Conservation (phyloP, 805 yeast species). For the Candida mattraensis region DNA sequence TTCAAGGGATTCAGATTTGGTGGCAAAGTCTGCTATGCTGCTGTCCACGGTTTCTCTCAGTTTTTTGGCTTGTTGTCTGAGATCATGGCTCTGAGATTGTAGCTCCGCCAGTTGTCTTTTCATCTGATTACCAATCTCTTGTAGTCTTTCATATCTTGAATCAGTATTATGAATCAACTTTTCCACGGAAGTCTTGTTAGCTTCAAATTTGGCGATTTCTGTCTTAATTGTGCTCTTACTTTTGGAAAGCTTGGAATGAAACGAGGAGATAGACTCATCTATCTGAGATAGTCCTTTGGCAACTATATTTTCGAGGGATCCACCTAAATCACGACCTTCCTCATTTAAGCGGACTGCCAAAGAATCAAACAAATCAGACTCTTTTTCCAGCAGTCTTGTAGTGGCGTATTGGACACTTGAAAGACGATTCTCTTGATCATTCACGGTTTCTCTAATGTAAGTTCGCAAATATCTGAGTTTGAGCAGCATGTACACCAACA, state of each 20-base stretch:
- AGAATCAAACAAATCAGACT: constrained; percentile 18
- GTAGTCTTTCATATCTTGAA: constrained; percentile 6
- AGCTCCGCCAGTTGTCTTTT: constrained; percentile 3
- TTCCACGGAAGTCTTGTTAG: constrained; percentile 6
- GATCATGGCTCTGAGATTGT: constrained; percentile 1
- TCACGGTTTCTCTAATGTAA: constrained; percentile 2
- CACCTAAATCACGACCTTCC: constrained; percentile 11
- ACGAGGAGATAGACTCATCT: constrained; percentile 10
- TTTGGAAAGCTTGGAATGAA: constrained; percentile 8
- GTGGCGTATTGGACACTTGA: constrained; percentile 17
- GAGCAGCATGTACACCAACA: constrained; percentile 3
- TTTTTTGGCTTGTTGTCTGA: constrained; percentile 3
- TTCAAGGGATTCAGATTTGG: constrained; percentile 9
- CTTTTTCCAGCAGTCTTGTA: constrained; percentile 18
- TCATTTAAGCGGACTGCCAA: constrained; percentile 8
- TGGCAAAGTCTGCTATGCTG: constrained; percentile 10
- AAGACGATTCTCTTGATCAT: constrained; percentile 15
- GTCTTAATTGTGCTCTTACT: constrained; percentile 9
- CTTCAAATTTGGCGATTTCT: constrained; percentile 12
- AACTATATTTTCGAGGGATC: constrained; percentile 6
- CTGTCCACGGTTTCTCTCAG: constrained; percentile 9
- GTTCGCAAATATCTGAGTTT: constrained; percentile 5
- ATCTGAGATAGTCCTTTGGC: constrained; percentile 7
- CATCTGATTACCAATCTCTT: constrained; percentile 3
- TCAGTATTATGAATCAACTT: constrained; percentile 6